These are phyloP conservation scores for Durotheca rogersii DNA, from an alignment of 495 filamentous ascomycete species.

Conservation along the genomic window DNA sequence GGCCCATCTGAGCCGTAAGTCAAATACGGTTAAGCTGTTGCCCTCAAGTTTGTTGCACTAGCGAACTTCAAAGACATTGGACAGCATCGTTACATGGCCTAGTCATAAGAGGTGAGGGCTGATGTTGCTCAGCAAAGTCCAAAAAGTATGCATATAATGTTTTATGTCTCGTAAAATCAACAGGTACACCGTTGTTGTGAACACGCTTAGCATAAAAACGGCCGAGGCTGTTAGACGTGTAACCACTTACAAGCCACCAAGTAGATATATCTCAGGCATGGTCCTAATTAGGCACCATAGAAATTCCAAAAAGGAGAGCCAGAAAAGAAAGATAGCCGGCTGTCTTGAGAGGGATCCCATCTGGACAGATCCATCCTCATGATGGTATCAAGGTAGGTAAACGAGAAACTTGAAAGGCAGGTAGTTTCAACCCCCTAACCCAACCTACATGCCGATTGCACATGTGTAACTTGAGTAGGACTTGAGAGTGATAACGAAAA, in stretches of 20 bases:
- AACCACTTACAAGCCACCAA: too few relatives aligned
- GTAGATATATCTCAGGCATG: too few relatives aligned
- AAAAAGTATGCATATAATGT: too few relatives aligned
- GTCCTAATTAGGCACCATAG: too few relatives aligned
- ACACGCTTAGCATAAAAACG: too few relatives aligned
- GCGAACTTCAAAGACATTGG: neutral
- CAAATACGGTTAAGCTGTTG: conserved; percentile 1
- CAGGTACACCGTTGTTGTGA: too few relatives aligned
- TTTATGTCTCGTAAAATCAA: too few relatives aligned
- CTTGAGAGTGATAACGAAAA: conserved; percentile 11
- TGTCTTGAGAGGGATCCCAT: conserved; percentile 10
- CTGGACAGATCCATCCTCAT: conserved; percentile 5
- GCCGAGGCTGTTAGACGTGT: conserved; percentile 11
- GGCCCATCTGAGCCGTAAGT: conserved; percentile 4
- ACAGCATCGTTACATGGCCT: neutral
- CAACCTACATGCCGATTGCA: conserved; percentile 11
- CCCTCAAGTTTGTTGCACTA: neutral
- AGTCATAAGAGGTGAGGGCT: neutral
- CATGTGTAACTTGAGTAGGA: conserved; percentile 10
- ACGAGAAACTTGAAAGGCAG: conserved; percentile 1
- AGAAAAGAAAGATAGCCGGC: conserved; percentile 7
- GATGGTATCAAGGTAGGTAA: neutral
- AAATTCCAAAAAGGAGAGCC: neutral
- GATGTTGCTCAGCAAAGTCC: conserved; percentile 5
- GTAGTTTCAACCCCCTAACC: conserved; percentile 7